Evolutionary conservation across 208 protist species (phyloP).

Genomic region (Acanthamoeba divionensis): DNA sequence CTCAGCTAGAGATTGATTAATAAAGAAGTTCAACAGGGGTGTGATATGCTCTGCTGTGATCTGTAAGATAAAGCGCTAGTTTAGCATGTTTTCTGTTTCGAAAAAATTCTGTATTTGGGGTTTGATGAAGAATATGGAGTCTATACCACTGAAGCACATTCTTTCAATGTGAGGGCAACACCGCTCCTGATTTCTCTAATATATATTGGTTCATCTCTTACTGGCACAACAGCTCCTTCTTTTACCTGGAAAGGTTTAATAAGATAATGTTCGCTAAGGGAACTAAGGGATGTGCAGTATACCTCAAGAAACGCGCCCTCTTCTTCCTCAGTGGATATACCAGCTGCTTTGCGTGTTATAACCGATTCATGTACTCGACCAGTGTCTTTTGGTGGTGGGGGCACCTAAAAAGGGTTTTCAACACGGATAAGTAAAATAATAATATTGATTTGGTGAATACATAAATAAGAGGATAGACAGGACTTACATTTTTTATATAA

Average conservation of each 20-base stretch:
- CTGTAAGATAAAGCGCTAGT: background rate
- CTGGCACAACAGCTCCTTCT: background rate
- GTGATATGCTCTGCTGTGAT: background rate
- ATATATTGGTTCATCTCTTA: background rate
- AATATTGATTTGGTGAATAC: background rate
- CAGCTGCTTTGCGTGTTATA: background rate
- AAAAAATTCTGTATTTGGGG: background rate
- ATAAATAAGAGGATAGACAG: background rate
- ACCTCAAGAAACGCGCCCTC: background rate
- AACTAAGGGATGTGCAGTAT: too few species aligned
- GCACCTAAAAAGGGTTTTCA: background rate
- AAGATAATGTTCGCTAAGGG: background rate
- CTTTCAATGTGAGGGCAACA: background rate
- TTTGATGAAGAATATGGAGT: background rate
- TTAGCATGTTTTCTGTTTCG: background rate
- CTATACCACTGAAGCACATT: constrained; percentile 6
- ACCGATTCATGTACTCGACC: constrained; percentile 1
- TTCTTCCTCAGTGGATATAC: background rate
- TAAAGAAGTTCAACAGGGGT: constrained; percentile 19
- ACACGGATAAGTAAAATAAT: background rate
- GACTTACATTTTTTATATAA: constrained; percentile 18
- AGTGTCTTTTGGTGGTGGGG: constrained; percentile 20
- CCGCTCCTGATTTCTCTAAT: constrained; percentile 24
- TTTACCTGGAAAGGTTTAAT: background rate
- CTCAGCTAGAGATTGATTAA: background rate